Percentiles rank a stretch among this genome's conserved stretches.
phyloP scores from a whole-genome alignment of 306 rosid species.

The Corylus heterophylla region DNA sequence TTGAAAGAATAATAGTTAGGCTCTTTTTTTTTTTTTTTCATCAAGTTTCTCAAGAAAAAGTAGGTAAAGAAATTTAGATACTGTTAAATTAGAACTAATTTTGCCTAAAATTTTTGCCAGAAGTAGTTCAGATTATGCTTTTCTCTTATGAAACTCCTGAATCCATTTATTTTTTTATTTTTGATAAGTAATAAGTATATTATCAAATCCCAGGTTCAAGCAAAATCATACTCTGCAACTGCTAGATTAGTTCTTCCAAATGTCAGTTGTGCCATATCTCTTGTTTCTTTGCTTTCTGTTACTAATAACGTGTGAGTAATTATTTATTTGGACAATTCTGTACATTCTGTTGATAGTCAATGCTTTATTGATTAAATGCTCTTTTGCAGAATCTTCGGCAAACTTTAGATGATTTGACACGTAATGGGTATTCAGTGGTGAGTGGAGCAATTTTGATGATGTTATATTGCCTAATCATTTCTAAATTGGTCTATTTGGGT shows the following conservation, averaged over 20 bases:
- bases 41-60: background rate
- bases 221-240: background rate
- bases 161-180: background rate
- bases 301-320: background rate
- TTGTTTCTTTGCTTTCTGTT: background rate
- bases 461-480: background rate
- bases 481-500: background rate
- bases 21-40: background rate
- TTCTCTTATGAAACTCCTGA: background rate
- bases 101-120: background rate
- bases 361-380: slow-evolving; percentile 24
- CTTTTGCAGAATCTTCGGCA: slow-evolving; percentile 89
- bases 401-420: slow-evolving; percentile 87
- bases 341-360: slow-evolving; percentile 19
- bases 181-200: too few relatives aligned
- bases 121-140: background rate
- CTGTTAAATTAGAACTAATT: background rate
- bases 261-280: background rate
- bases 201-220: background rate
- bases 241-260: background rate
- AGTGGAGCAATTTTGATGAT: slow-evolving; percentile 31
- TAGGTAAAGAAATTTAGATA: background rate
- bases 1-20: background rate
- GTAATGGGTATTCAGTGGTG: slow-evolving; percentile 91
- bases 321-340: background rate